These are phyloP conservation scores for Yamadazyma aaseri DNA, from an alignment of 1,139 yeast species.

Conservation along the genomic window DNA sequence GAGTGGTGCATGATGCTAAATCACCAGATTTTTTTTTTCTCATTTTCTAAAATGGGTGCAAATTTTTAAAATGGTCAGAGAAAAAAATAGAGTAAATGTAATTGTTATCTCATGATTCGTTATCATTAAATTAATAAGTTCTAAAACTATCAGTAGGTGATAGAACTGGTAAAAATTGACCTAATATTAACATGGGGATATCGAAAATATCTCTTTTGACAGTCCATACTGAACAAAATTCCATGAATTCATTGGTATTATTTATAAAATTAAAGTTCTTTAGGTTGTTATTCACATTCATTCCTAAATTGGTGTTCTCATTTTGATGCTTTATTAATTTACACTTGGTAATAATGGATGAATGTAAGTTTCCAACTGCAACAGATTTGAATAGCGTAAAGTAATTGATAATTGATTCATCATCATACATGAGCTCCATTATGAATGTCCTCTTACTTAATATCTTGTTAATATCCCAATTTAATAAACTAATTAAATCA, in stretches of 20 bases:
- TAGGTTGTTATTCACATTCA: neutral
- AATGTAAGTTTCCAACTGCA: conserved; percentile 50
- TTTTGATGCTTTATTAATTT: conserved; percentile 33
- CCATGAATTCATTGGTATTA: conserved; percentile 32
- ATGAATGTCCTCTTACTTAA: conserved; percentile 53
- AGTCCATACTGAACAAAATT: conserved; percentile 62
- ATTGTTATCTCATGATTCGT: no score
- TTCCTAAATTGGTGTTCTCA: neutral
- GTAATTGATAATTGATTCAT: conserved; percentile 44
- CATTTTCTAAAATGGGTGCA: conserved; percentile 2
- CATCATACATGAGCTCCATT: conserved; percentile 50
- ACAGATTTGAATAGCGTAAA: conserved; percentile 47
- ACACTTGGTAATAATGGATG: conserved; percentile 49
- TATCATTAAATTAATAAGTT: conserved; percentile 28
- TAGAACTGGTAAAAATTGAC: conserved; percentile 46
- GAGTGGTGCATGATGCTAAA: conserved; percentile 3
- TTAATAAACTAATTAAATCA: conserved; percentile 64
- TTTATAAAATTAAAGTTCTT: neutral
- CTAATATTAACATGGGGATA: conserved; percentile 62
- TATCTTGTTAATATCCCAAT: conserved; percentile 47
- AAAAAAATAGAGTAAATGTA: no score
- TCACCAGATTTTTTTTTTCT: conserved; percentile 7
- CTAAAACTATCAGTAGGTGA: conserved; percentile 35
- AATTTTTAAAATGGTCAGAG: no score
- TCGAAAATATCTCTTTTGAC: conserved; percentile 85